These are phyloP conservation scores for Pleurotus eryngii DNA, from an alignment of 768 basidiomycete species.

Conservation along the genomic window DNA sequence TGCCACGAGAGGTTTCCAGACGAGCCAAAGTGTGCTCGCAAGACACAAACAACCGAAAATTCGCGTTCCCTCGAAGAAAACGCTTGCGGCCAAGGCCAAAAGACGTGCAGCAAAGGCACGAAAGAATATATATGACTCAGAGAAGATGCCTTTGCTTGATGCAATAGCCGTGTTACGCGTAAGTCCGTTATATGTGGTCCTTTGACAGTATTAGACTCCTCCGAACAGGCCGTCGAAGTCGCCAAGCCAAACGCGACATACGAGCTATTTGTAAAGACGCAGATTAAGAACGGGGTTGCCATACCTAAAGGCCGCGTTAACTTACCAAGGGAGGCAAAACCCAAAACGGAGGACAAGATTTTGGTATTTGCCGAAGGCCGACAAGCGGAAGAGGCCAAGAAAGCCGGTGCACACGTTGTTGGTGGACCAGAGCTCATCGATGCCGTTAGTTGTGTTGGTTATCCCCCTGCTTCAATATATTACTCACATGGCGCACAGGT, in stretches of 20 bases:
- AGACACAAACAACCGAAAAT: constrained; percentile 49
- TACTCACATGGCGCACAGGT: constrained; percentile 42
- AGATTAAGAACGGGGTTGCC: constrained; percentile 71
- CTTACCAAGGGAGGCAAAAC: constrained; percentile 78
- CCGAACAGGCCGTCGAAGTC: constrained; percentile 75
- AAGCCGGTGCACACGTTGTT: constrained; percentile 86
- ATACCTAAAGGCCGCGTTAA: constrained; percentile 89
- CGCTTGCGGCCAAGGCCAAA: constrained; percentile 60
- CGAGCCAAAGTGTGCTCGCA: constrained; percentile 41
- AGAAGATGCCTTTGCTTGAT: constrained; percentile 63
- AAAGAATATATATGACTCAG: constrained; percentile 55
- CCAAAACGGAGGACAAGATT: constrained; percentile 67
- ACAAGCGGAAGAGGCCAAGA: constrained; percentile 77
- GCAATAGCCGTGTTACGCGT: constrained; percentile 74
- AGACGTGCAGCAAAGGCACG: constrained; percentile 52
- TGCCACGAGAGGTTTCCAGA: constrained; percentile 45
- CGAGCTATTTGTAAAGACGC: constrained; percentile 78
- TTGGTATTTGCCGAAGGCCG: constrained; percentile 93
- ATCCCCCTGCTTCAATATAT: constrained; percentile 6
- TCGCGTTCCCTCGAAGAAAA: constrained; percentile 65
- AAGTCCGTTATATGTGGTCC: constrained; percentile 21
- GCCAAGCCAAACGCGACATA: constrained; percentile 72
- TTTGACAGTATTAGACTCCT: neutral
- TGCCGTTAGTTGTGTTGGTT: constrained; percentile 53
- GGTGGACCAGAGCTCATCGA: constrained; percentile 89